Conservation (phyloP, 2,329 filamentous ascomycete species). For the Colletotrichum cordylinicola region DNA sequence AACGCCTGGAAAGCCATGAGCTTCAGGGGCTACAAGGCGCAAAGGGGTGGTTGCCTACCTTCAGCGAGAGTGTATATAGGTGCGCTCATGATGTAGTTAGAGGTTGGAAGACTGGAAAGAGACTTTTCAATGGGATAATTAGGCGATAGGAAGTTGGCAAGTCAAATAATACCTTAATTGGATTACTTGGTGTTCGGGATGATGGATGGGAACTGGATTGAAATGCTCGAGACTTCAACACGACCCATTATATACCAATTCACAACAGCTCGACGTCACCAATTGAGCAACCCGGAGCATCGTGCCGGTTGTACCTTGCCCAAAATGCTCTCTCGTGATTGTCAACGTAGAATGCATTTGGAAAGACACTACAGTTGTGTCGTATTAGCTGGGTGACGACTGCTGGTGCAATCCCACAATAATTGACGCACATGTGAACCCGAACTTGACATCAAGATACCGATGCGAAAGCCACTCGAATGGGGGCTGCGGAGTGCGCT, state of each 20-base stretch:
- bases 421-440: neutral
- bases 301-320: fast-evolving
- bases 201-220: too few relatives aligned
- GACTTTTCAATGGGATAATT: fast-evolving
- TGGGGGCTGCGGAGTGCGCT: neutral
- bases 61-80: conserved; percentile 32
- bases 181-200: too few relatives aligned
- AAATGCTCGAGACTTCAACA: too few relatives aligned
- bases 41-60: conserved; percentile 21
- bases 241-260: too few relatives aligned
- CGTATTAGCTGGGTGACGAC: fast-evolving
- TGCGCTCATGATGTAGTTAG: conserved; percentile 1
- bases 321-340: too few relatives aligned
- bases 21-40: neutral
- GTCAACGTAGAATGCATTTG: neutral
- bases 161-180: too few relatives aligned
- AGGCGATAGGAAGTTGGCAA: fast-evolving
- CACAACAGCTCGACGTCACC: too few relatives aligned
- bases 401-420: neutral
- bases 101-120: fast-evolving
- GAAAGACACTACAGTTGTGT: neutral
- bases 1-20: neutral
- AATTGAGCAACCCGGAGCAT: too few relatives aligned
- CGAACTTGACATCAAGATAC: neutral
- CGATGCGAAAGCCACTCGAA: neutral